A percentile compares a stretch with the other conserved stretches of the same genome.
Evolutionary conservation across 805 yeast species (phyloP).

Genomic region (Cyberlindnera petersonii): DNA sequence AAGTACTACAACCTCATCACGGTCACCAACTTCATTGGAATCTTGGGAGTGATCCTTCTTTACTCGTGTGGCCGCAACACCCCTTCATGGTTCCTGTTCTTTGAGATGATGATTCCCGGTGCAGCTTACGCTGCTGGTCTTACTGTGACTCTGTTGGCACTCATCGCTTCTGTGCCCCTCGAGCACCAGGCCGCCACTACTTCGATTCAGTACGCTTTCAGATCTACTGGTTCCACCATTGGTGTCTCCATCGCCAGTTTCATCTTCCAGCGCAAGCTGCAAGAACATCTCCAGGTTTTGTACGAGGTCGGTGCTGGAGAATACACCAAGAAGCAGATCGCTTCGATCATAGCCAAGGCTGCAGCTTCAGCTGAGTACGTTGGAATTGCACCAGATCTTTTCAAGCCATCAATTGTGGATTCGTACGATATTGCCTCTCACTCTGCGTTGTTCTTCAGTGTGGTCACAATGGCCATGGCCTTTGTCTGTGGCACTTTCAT

Average conservation of each 20-base stretch:
- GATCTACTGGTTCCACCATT: conserved; percentile 82
- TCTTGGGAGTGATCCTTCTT: conserved; percentile 43
- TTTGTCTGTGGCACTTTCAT: conserved; percentile 41
- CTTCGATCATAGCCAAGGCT: conserved; percentile 38
- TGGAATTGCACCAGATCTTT: conserved; percentile 42
- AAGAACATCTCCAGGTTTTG: conserved; percentile 26
- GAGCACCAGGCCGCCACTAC: conserved; percentile 81
- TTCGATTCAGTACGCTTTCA: conserved; percentile 82
- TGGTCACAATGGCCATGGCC: conserved; percentile 39
- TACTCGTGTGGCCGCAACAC: conserved; percentile 25
- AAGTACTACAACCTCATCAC: conserved; percentile 50
- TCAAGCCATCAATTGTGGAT: conserved; percentile 36
- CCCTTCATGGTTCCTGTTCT: conserved; percentile 37
- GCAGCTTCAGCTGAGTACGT: conserved; percentile 49
- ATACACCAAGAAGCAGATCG: conserved; percentile 18
- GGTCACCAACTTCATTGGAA: conserved; percentile 37
- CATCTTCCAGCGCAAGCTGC: conserved; percentile 51
- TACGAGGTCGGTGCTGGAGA: conserved; percentile 16
- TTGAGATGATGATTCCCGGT: conserved; percentile 51
- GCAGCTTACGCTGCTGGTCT: conserved; percentile 62
- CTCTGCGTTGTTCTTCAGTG: conserved; percentile 45
- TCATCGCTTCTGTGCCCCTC: conserved; percentile 70
- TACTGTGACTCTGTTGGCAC: conserved; percentile 68
- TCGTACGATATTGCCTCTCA: conserved; percentile 48
- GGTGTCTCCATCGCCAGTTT: conserved; percentile 73